Evolutionary conservation across 1,284 basidiomycete genomes (phyloP).

Genomic region (Rhodotorula sp.): DNA sequence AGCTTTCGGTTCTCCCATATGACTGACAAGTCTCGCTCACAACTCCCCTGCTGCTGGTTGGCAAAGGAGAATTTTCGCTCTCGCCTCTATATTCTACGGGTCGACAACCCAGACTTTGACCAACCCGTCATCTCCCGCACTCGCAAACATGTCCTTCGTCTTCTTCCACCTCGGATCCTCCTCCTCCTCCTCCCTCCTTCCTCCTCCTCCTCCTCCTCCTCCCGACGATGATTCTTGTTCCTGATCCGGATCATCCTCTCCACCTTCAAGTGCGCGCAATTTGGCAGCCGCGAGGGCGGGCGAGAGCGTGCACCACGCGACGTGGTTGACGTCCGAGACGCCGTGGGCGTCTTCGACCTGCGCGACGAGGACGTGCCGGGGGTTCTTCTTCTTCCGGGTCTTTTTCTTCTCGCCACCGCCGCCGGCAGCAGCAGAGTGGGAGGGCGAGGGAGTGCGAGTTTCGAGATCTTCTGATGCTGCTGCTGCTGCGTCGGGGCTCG

Average conservation of each 20-base stretch:
- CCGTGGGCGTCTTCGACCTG: constrained; percentile 62
- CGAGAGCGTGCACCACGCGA: constrained; percentile 63
- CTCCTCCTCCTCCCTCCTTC: constrained; percentile 10
- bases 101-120: constrained; percentile 63
- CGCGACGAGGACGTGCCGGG: constrained; percentile 50
- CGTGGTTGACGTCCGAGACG: constrained; percentile 71
- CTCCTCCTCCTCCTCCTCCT: constrained; percentile 42
- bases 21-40: too few species aligned
- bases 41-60: too few species aligned
- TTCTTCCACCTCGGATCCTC: constrained; percentile 49
- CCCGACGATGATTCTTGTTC: not conserved
- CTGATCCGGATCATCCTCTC: constrained; percentile 31
- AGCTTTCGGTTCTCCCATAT: too few species aligned
- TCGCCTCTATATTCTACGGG: not conserved
- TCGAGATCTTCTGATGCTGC: not conserved
- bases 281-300: constrained; percentile 20
- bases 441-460: constrained; percentile 20
- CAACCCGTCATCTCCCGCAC: constrained; percentile 73
- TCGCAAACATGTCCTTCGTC: constrained; percentile 65
- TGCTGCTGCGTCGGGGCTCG: not conserved
- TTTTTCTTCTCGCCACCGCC: not conserved
- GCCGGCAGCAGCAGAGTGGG: not conserved
- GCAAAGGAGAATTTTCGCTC: not conserved
- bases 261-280: constrained; percentile 28
- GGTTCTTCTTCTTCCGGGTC: not conserved